These are phyloP conservation scores for Pichia rugopelliculosa DNA, from an alignment of 805 yeast species.

Conservation along the genomic window DNA sequence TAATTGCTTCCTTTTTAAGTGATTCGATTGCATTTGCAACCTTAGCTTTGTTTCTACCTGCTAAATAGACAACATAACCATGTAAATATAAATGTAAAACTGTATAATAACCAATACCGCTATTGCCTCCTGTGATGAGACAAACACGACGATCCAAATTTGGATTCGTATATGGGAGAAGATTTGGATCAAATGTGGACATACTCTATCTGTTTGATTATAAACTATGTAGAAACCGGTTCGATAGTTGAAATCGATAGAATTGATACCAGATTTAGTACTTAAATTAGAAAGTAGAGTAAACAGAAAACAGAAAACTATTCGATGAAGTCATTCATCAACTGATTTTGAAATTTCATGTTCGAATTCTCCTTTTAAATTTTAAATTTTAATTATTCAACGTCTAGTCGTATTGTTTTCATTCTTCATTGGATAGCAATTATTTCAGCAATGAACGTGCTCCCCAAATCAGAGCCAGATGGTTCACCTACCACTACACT, in stretches of 20 bases:
- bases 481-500: not conserved
- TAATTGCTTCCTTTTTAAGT: constrained; percentile 45
- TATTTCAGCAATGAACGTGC: not conserved
- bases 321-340: no score
- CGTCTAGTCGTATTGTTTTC: not conserved
- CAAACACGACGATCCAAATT: constrained; percentile 50
- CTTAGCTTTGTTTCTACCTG: constrained; percentile 56
- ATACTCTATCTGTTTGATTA: no score
- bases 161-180: constrained; percentile 59
- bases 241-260: no score
- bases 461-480: not conserved
- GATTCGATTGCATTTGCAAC: constrained; percentile 52
- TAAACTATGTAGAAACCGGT: no score
- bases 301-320: no score
- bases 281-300: no score
- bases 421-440: not conserved
- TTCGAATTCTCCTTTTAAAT: no score
- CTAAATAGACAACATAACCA: constrained; percentile 69
- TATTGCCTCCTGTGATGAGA: constrained; percentile 72
- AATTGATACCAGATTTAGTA: no score
- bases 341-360: not conserved
- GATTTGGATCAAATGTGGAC: constrained; percentile 33
- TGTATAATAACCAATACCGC: constrained; percentile 75
- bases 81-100: constrained; percentile 70
- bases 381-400: no score